Conservation (phyloP, 1,139 yeast genomes). For the Kodamaea fungicola region DNA sequence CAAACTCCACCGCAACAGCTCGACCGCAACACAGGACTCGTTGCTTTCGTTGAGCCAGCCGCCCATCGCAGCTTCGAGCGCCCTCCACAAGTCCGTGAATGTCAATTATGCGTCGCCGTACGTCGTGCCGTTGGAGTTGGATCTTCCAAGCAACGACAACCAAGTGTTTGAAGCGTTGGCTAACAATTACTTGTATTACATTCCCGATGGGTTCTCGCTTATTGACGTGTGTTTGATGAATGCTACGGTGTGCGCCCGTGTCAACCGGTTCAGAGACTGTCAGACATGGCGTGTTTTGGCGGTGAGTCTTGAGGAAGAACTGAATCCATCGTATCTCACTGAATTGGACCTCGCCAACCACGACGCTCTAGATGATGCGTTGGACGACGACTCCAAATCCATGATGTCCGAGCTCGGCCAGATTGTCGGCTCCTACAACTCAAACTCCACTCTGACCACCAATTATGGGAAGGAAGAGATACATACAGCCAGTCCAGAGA, state of each 20-base stretch:
- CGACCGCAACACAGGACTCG: conserved; percentile 40
- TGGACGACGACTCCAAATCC: conserved; percentile 21
- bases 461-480: conserved; percentile 29
- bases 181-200: conserved; percentile 35
- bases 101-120: conserved; percentile 38
- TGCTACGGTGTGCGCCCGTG: conserved; percentile 55
- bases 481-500: conserved; percentile 3
- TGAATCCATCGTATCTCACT: background rate
- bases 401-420: conserved; percentile 41
- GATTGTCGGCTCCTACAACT: conserved; percentile 42
- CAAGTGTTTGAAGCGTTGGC: conserved; percentile 41
- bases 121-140: conserved; percentile 42
- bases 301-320: conserved; percentile 37
- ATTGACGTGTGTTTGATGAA: conserved; percentile 57
- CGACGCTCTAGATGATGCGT: conserved; percentile 6
- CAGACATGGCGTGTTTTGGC: conserved; percentile 71
- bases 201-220: conserved; percentile 50
- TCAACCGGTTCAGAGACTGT: conserved; percentile 52
- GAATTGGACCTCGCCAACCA: conserved; percentile 3
- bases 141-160: conserved; percentile 42
- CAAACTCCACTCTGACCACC: conserved; percentile 43
- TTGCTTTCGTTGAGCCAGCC: conserved; percentile 14
- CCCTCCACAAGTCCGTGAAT: conserved; percentile 10
- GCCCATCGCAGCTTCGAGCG: conserved; percentile 9
- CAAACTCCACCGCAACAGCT: conserved; percentile 27